These are phyloP conservation scores for Corymbia maculata DNA, from an alignment of 345 rosid genomes.

Conservation along the genomic window DNA sequence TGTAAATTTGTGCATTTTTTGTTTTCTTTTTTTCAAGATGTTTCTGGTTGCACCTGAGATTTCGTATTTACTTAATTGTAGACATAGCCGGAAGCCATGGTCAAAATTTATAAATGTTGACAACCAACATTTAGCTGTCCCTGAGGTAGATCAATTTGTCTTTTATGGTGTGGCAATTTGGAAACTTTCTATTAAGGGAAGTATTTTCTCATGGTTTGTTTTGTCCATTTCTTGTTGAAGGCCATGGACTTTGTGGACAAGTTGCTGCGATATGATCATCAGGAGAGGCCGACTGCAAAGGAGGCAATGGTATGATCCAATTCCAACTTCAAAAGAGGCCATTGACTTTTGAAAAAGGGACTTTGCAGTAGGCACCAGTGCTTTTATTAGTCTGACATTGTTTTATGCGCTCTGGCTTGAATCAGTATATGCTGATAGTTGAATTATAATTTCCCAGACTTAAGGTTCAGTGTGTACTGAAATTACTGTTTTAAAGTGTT, in stretches of 20 bases:
- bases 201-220: neutral
- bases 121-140: conserved; percentile 84
- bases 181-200: neutral
- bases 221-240: conserved; percentile 18
- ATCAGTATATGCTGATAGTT: neutral
- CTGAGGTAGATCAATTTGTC: conserved; percentile 51
- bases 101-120: conserved; percentile 76
- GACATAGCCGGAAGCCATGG: conserved; percentile 97
- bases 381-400: neutral
- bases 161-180: neutral
- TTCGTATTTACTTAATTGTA: neutral
- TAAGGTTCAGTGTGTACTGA: neutral
- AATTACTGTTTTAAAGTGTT: neutral
- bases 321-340: neutral
- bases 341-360: neutral
- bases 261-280: conserved; percentile 91
- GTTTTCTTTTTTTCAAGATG: neutral
- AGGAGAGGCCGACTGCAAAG: conserved; percentile 96
- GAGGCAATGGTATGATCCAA: conserved; percentile 73
- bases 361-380: neutral
- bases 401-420: neutral
- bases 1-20: neutral
- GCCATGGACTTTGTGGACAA: conserved; percentile 95
- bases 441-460: too few relatives aligned
- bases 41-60: neutral